Base-by-base conservation (phyloP, 495 filamentous ascomycete genomes). In the Daldinia decipiens region DNA sequence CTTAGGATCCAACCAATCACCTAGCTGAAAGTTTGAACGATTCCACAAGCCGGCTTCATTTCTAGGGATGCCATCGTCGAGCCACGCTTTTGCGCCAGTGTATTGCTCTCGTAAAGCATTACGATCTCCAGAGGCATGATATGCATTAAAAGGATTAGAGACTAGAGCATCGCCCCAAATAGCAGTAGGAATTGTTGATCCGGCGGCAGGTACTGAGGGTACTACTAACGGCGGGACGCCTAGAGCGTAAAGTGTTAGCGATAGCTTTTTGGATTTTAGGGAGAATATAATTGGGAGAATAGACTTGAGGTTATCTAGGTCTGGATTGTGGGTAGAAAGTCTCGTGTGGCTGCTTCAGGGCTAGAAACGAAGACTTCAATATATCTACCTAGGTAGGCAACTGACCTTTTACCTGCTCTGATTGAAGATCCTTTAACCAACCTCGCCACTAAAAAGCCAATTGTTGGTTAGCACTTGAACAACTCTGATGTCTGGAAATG, bases 1-100 rank as follows among this genome's bases (percentile, higher is more conserved):
- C 15, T 76, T 74, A 0, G 85, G 86, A 59, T 88, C 86, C 0
- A 87, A 79, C 85, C 85, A 88, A 69, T 88, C 85, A 3, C 79
- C 83, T 13, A 78, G 79, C 64, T 87, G 83, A 40, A 74, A 80
- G n/a, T 61, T 67, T 0, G 69, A 65, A 9, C 74, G 70, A 64
- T 79, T 71, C 84, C 83, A 81, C 26, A 84, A 72, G 17, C 73
- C 78, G n/a, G 71, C 73, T 2, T 74, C 47, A 24, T 80, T 79
- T 13, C 85, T 78, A 12, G 74, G 76, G 15, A 86, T 78, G 1
- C 83, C 85, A n/a, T 76, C 63, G 50, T 83, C 82, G 5, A 87
- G 53, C 83, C 83, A 87, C 6, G 76, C 72, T 21, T 76, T 77
- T 73, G 83, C 84, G 34, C 83, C 83, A 0, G 65, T 38, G 47